A percentile compares a stretch with the other conserved stretches of the same genome.
These are phyloP conservation scores for Chytriomyces sp. DNA, from an alignment of 192 early-diverging fungal species.

Conservation along the genomic window DNA sequence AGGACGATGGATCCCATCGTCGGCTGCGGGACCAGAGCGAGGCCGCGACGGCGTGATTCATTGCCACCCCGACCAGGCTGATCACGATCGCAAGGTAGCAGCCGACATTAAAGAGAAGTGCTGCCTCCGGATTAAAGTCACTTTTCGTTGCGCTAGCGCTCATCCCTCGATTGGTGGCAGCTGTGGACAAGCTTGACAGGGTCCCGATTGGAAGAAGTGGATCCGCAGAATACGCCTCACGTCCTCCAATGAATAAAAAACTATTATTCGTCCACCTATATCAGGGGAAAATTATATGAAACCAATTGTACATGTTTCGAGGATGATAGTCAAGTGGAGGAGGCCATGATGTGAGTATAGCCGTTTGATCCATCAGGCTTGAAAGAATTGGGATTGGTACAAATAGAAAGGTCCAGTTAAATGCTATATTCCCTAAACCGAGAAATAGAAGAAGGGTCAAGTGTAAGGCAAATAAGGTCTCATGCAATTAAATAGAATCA, in stretches of 20 bases:
- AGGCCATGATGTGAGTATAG: too few relatives aligned
- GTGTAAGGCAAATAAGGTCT: not conserved
- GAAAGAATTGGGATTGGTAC: too few relatives aligned
- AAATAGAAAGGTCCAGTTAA: too few relatives aligned
- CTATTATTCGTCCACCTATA: too few relatives aligned
- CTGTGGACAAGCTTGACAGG: not conserved
- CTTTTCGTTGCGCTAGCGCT: not conserved
- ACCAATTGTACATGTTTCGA: too few relatives aligned
- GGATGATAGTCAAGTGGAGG: too few relatives aligned
- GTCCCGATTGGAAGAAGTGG: too few relatives aligned
- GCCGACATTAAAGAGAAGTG: not conserved
- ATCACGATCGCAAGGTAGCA: not conserved
- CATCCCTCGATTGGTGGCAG: not conserved
- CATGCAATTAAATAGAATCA: not conserved
- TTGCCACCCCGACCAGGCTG: not conserved
- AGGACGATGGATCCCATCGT: not conserved
- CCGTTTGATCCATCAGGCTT: too few relatives aligned
- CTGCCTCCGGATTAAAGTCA: not conserved
- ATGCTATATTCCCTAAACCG: too few relatives aligned
- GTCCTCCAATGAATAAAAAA: too few relatives aligned
- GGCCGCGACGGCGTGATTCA: not conserved
- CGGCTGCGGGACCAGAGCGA: not conserved
- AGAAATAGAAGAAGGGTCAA: not conserved
- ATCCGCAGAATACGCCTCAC: too few relatives aligned
- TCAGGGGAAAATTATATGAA: too few relatives aligned